These are phyloP conservation scores for Colletotrichum sp. DNA, from an alignment of 2,329 filamentous ascomycete species.

Conservation along the genomic window DNA sequence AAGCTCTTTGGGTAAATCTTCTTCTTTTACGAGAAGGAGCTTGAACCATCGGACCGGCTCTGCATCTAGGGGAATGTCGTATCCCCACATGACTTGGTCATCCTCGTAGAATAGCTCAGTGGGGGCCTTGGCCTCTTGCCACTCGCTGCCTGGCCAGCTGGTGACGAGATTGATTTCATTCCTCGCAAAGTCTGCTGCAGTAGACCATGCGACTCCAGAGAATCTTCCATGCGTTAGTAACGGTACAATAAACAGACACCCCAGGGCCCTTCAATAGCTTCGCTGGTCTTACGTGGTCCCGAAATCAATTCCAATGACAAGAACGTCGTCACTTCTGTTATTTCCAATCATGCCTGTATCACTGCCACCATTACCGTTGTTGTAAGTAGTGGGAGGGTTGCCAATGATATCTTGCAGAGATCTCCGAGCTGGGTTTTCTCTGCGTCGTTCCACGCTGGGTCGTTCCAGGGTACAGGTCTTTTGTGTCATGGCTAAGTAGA, in stretches of 20 bases:
- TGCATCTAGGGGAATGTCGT: background rate
- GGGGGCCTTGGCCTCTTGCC: background rate
- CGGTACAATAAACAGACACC: too few relatives aligned
- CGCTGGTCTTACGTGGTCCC: background rate
- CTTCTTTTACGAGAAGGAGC: background rate
- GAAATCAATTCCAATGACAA: background rate
- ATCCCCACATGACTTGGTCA: background rate
- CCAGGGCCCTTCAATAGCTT: too few relatives aligned
- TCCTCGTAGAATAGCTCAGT: background rate
- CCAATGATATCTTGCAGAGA: too few relatives aligned
- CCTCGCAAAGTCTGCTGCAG: background rate
- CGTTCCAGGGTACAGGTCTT: too few relatives aligned
- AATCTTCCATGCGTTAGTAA: too few relatives aligned
- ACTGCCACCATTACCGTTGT: too few relatives aligned
- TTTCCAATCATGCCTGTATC: too few relatives aligned
- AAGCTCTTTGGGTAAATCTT: background rate
- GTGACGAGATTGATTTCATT: background rate
- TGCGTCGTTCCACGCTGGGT: too few relatives aligned
- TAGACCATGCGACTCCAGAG: background rate
- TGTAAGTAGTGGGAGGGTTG: too few relatives aligned
- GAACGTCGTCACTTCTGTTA: too few relatives aligned
- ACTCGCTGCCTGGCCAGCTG: background rate
- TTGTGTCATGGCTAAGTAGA: too few relatives aligned
- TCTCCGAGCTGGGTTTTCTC: too few relatives aligned
- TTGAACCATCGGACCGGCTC: background rate